Evolutionary conservation across 768 basidiomycete species (phyloP), one percentile per base, ranked within the genome.

Genomic region (Boletus pseudopeckii): DNA sequence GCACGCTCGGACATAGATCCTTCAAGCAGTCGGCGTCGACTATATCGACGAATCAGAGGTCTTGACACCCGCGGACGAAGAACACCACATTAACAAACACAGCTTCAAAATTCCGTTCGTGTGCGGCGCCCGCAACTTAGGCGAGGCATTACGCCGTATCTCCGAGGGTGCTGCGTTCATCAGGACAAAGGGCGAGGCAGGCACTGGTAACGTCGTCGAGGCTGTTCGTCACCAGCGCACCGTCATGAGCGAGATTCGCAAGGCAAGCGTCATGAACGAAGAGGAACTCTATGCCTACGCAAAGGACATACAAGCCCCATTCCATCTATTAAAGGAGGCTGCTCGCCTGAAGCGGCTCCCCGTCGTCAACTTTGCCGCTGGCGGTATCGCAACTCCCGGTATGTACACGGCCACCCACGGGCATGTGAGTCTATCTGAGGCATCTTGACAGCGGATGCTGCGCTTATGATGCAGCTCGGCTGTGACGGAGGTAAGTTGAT

Each of bases 141-240:
- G 97, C 50, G 95, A 98, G 72, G 97, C 97, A 4, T 80, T 99
- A 6, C 86, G 97, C 38, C 85, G 97, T 57, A 97, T 99, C 63
- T 91, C 90, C 22, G 97, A 99, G 71, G 97, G 97, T 43, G 96
- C 96, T 2, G 92, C 97, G 0, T 94, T 98, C 81, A 94, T 99
- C 74, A 92, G 97, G 61, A 98, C 96, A 54, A 99, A 98, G 74
- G 96, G 93, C 50, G 88, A 91, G 71, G 88, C 87, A 17, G 91
- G 91, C 18, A 92, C 91, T 0, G 91, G 91, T 39, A 93, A 93
- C 66, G 87, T 92, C 45, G 88, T 92, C 52, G 91, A 93, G 71
- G 97, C 97, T 24, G 97, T 98, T 50, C 85, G 92, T 55, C 96
- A 99, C 75, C 82, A 86, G 57, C 86, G 97, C 37, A 75, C 88